phyloP scores from a whole-genome alignment of 2,329 filamentous ascomycete genomes.

The Phaeosphaeria sp. region DNA sequence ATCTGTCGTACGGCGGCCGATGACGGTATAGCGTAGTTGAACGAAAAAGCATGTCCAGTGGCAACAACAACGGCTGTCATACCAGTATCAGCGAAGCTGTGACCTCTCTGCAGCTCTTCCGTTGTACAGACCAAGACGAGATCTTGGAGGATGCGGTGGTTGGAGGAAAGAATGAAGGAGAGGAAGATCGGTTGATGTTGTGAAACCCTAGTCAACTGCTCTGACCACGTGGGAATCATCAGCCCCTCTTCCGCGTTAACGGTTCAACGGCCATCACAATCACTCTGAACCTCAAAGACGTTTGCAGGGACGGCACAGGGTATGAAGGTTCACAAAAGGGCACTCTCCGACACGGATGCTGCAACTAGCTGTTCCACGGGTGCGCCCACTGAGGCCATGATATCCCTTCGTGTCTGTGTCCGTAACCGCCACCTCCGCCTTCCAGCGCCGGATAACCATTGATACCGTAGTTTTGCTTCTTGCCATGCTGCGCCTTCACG shows the following conservation, averaged over 20 bases:
- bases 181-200: constrained; percentile 20
- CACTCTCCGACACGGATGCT: not conserved
- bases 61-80: constrained; percentile 33
- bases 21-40: constrained; percentile 18
- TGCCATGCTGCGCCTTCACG: not conserved
- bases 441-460: constrained; percentile 11
- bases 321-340: not conserved
- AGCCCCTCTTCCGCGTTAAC: constrained; percentile 1
- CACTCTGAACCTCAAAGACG: not conserved
- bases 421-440: constrained; percentile 14
- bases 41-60: constrained; percentile 23
- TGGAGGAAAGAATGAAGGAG: constrained; percentile 28
- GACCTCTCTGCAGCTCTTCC: constrained; percentile 17
- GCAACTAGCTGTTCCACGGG: not conserved
- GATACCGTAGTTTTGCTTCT: constrained; percentile 2
- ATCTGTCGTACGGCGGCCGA: constrained; percentile 15
- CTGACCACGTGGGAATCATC: constrained; percentile 26
- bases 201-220: constrained; percentile 20
- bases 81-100: constrained; percentile 22
- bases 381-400: not conserved
- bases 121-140: constrained; percentile 27
- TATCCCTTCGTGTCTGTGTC: constrained; percentile 3
- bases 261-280: constrained; percentile 14
- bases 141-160: constrained; percentile 25
- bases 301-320: not conserved